Evolutionary conservation across 2,329 filamentous ascomycete species (phyloP).

Genomic region (Colletotrichum brevisporum): DNA sequence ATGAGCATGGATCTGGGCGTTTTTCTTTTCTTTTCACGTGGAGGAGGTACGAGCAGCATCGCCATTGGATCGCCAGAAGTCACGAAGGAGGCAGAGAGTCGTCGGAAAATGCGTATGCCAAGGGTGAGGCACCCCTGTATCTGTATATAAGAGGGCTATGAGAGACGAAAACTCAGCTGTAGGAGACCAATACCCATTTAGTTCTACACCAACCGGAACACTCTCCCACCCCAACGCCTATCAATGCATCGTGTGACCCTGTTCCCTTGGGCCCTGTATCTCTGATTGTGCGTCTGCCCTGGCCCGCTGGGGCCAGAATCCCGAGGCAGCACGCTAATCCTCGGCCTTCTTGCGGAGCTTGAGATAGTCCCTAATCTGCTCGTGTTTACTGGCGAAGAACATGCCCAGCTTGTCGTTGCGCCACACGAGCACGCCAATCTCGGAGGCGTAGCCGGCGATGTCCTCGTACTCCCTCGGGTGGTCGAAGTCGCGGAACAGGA

Average conservation of each 20-base stretch:
- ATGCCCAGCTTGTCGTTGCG: constrained; percentile 82
- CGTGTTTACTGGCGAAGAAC: constrained; percentile 93
- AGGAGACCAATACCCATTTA: constrained; percentile 36
- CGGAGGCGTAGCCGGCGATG: constrained; percentile 84
- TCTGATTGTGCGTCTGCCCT: not conserved
- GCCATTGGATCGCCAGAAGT: not conserved
- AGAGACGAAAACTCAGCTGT: constrained; percentile 32
- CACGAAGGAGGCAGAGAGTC: not conserved
- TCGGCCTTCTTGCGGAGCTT: constrained; percentile 72
- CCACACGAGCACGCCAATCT: constrained; percentile 92
- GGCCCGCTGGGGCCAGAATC: constrained; percentile 2
- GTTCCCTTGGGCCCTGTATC: constrained; percentile 6
- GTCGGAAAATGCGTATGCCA: constrained; percentile 11
- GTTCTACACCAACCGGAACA: constrained; percentile 25
- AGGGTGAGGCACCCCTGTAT: constrained; percentile 2
- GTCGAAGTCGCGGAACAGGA: constrained; percentile 90
- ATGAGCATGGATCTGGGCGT: constrained; percentile 19
- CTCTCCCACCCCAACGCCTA: constrained; percentile 40
- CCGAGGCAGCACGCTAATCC: constrained; percentile 18
- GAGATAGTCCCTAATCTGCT: constrained; percentile 88
- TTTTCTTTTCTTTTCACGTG: constrained; percentile 4
- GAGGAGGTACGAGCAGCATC: not conserved
- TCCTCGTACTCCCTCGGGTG: constrained; percentile 78
- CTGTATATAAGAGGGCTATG: constrained; percentile 17
- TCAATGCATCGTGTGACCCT: constrained; percentile 38